Evolutionary conservation across 306 rosid genomes (phyloP), one percentile per base, ranked within the genome.

Genomic region (Citrullus mucosospermus): DNA sequence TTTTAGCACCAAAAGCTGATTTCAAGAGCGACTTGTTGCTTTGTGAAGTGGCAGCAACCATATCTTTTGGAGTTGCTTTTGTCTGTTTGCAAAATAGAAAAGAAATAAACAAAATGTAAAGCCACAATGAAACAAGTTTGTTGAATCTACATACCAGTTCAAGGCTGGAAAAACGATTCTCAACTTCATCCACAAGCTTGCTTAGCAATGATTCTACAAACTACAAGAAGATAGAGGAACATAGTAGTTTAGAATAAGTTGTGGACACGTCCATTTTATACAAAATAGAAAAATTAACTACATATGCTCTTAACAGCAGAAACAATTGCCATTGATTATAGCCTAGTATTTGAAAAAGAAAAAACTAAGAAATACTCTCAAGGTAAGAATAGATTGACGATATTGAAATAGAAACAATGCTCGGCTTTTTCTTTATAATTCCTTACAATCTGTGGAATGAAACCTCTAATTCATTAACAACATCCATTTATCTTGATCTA

Each of bases 161-260:
- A 82, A 76, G 96, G 86, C 87, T 81, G 6, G 89, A 80, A 76
- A 89, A 81, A 50, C 98, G 92, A 68, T 84, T 88, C 87, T 94
- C 97, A 78, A 92, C 91, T 85, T 94, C 93, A 89, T 92, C 97
- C 80, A 87, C 90, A 17, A 94, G 92, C 88, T 92, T 92, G 78
- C 83, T 90, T 76, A 94, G 78, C 77, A 94, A 90, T 41, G 98
- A 94, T 83, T 94, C 98, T 43, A 94, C 85, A 82, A 94, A 62
- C 98, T 94, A 91, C 82, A 78, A 59, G 28, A 87, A 84, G 50
- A 82, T 82, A 87, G 70, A 85, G 83, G 59, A 80, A 74, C 41
- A 84, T 82, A 78, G 50, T 82, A 78, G 50, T 59, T 67, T 62
- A 63, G 60, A 62, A 81, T 62, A 69, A 82, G 67, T 18, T 4